Evolutionary conservation across 2,329 filamentous ascomycete genomes (phyloP).

Genomic region (Fusarium floridanum): DNA sequence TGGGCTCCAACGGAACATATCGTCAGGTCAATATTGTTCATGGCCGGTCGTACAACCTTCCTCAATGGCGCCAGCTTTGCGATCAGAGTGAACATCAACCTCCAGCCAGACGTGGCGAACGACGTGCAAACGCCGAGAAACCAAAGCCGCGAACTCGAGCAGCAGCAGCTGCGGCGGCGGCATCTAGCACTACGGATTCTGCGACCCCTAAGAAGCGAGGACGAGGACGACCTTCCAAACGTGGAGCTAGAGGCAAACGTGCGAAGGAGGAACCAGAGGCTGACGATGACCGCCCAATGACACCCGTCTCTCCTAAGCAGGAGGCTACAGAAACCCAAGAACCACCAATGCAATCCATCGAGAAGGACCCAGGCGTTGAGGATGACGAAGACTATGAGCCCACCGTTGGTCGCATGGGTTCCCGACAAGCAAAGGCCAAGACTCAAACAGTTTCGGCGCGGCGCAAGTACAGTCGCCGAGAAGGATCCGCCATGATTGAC

Average conservation of each 20-base stretch:
- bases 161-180: constrained; percentile 31
- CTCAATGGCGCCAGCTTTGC: constrained; percentile 94
- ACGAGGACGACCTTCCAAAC: constrained; percentile 56
- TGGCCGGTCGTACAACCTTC: constrained; percentile 94
- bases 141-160: constrained; percentile 59
- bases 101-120: constrained; percentile 88
- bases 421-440: constrained; percentile 67
- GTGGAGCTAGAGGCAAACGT: constrained; percentile 52
- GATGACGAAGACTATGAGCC: constrained; percentile 58
- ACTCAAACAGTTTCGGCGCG: constrained; percentile 86
- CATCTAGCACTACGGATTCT: constrained; percentile 49
- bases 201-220: constrained; percentile 56
- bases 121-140: constrained; percentile 72
- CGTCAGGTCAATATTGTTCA: constrained; percentile 98
- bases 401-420: constrained; percentile 61
- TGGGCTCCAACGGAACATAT: constrained; percentile 94
- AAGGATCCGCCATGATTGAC: constrained; percentile 83
- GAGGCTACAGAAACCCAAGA: constrained; percentile 50
- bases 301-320: constrained; percentile 67
- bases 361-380: constrained; percentile 61
- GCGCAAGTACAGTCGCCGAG: constrained; percentile 86
- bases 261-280: constrained; percentile 55
- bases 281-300: constrained; percentile 67
- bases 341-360: constrained; percentile 62
- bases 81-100: constrained; percentile 97